Evolutionary conservation across 2,329 filamentous ascomycete species (phyloP).

Genomic region (Chaetomium sp.): DNA sequence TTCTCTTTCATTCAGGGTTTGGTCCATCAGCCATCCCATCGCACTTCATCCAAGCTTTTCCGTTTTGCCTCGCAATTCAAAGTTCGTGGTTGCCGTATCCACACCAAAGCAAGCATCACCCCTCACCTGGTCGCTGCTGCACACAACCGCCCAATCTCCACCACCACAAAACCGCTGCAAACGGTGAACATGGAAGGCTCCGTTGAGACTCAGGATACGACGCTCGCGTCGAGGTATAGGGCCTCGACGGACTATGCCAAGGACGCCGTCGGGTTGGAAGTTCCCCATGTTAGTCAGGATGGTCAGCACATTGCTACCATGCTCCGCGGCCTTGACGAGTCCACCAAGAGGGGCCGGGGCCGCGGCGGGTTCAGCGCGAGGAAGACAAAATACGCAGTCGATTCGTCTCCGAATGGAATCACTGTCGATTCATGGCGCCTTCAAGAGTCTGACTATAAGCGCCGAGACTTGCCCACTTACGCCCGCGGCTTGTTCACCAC

Average conservation of each 20-base stretch:
- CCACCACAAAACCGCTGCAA: conserved; percentile 15
- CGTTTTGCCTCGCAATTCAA: background rate
- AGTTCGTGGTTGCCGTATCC: conserved; percentile 22
- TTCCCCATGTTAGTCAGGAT: conserved; percentile 71
- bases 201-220: conserved; percentile 7
- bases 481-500: conserved; percentile 94
- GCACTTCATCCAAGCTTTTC: background rate
- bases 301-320: conserved; percentile 66
- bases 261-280: conserved; percentile 44
- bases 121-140: conserved; percentile 18
- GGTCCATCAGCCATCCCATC: background rate
- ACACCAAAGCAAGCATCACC: conserved; percentile 20
- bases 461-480: conserved; percentile 80
- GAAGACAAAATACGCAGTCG: conserved; percentile 75
- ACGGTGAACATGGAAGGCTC: conserved; percentile 30
- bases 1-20: background rate
- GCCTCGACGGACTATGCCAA: conserved; percentile 35
- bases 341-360: conserved; percentile 51
- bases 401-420: conserved; percentile 62
- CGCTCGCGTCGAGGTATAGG: conserved; percentile 30
- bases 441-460: conserved; percentile 96
- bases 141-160: conserved; percentile 20
- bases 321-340: conserved; percentile 62
- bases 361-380: conserved; percentile 71
- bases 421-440: conserved; percentile 89